These are phyloP conservation scores for Oryza australiensis DNA, from an alignment of 176 grass and related monocot species.

Conservation along the genomic window DNA sequence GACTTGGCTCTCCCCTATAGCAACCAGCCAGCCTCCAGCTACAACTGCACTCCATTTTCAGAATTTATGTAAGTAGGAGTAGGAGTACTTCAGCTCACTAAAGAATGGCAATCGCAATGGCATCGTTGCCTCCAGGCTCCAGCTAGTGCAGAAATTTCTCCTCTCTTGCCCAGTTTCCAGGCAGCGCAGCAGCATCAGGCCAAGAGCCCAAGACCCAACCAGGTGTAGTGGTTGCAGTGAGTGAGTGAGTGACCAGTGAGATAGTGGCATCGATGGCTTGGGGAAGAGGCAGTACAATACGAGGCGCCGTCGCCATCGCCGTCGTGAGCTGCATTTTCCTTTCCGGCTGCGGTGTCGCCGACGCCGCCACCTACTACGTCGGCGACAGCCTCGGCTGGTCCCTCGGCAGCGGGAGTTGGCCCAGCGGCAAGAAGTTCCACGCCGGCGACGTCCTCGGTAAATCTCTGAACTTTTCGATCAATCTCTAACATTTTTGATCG, in stretches of 20 bases:
- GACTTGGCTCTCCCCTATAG: not conserved
- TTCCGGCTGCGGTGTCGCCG: not conserved
- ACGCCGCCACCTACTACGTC: slow-evolving; percentile 59
- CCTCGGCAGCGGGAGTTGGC: slow-evolving; percentile 49
- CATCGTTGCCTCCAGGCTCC: not conserved
- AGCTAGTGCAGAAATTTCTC: not conserved
- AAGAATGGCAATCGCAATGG: not conserved
- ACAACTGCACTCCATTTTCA: not conserved
- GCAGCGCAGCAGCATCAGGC: not conserved
- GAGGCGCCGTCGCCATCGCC: slow-evolving; percentile 20
- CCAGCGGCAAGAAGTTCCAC: slow-evolving; percentile 70
- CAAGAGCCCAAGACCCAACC: too few species aligned
- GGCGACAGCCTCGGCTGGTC: slow-evolving; percentile 58
- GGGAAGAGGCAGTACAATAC: slow-evolving; percentile 38
- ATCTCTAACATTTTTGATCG: not conserved
- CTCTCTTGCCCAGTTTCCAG: not conserved
- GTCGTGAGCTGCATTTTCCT: slow-evolving; percentile 1
- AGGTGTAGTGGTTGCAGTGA: not conserved
- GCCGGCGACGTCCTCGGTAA: slow-evolving; percentile 66
- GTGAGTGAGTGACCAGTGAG: not conserved
- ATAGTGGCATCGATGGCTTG: slow-evolving; percentile 1
- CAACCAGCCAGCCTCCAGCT: slow-evolving; percentile 19
- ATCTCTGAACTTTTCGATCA: not conserved
- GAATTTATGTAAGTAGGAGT: too few species aligned
- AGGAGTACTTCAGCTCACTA: not conserved